Evolutionary conservation across 176 grass and related monocot species (phyloP).

Genomic region (Thinopyrum elongatum): DNA sequence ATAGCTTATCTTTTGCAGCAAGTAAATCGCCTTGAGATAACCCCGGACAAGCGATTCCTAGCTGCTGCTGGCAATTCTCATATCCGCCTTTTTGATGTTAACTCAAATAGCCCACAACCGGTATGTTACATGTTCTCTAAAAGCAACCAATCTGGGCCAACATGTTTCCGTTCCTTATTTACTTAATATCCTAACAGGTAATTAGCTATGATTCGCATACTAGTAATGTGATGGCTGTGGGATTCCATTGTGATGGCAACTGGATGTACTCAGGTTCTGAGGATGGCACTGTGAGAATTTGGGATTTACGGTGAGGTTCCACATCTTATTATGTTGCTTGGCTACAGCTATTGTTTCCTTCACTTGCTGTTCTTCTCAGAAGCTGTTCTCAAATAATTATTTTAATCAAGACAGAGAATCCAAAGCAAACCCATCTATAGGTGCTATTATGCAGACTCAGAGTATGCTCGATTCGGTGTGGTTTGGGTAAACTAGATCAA

Average conservation of each 20-base stretch:
- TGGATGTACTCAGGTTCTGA: conserved; percentile 99
- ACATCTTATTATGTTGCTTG: not conserved
- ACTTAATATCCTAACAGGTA: conserved; percentile 48
- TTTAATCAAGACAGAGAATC: not conserved
- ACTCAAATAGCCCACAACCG: conserved; percentile 82
- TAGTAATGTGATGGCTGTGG: conserved; percentile 98
- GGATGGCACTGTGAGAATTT: conserved; percentile 96
- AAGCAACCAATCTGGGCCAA: not conserved
- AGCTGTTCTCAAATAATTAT: not conserved
- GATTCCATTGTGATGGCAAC: conserved; percentile 97
- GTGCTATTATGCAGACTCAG: not conserved
- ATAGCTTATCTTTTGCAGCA: conserved; percentile 54
- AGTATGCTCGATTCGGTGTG: not conserved
- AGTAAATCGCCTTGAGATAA: conserved; percentile 97
- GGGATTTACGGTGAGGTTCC: conserved; percentile 80
- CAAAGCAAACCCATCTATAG: not conserved
- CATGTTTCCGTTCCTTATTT: not conserved
- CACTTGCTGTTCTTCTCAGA: not conserved
- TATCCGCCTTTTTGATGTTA: conserved; percentile 93
- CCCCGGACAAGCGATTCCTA: conserved; percentile 83
- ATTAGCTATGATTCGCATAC: conserved; percentile 97
- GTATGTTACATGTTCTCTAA: conserved; percentile 39
- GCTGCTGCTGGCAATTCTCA: conserved; percentile 95
- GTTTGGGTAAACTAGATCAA: not conserved
- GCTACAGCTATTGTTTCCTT: not conserved